These are phyloP conservation scores for Pigoraptor vietnamica DNA, from an alignment of 78 protist species.

Conservation along the genomic window DNA sequence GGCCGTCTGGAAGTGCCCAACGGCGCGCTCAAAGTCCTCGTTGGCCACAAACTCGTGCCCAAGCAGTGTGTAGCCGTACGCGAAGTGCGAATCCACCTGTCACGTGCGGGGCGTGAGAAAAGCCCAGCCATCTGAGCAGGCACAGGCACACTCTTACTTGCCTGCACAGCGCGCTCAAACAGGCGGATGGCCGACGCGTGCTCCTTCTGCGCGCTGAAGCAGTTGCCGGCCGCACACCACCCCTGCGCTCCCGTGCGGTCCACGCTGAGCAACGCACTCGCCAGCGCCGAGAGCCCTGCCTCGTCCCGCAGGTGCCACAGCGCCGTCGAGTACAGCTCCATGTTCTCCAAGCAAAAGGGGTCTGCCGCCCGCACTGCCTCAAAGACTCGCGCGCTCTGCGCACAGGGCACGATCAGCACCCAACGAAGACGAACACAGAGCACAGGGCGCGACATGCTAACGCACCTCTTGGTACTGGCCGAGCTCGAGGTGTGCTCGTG, in stretches of 20 bases:
- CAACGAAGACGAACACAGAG: no score
- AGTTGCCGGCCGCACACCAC: conserved; percentile 60
- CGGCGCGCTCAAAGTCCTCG: conserved; percentile 53
- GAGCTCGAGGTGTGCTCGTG: conserved; percentile 22
- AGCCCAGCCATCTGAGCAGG: no score
- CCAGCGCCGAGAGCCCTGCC: conserved; percentile 13
- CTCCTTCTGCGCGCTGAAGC: conserved; percentile 47
- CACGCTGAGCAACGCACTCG: conserved; percentile 6
- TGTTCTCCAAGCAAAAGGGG: conserved; percentile 23
- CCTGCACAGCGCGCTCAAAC: conserved; percentile 26
- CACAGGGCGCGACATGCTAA: not conserved
- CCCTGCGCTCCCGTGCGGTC: conserved; percentile 43
- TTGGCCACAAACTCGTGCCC: conserved; percentile 55
- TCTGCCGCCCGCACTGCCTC: not conserved
- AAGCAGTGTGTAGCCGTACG: conserved; percentile 61
- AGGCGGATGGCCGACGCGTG: conserved; percentile 47
- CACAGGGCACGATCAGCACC: no score
- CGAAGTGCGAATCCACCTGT: conserved; percentile 34
- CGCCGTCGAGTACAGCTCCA: conserved; percentile 57
- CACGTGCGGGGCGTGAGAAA: no score
- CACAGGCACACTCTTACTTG: not conserved
- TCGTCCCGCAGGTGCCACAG: conserved; percentile 57
- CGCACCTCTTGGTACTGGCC: conserved; percentile 14
- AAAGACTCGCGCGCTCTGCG: conserved; percentile 1
- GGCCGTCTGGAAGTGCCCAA: conserved; percentile 41